Percentiles rank a stretch among this genome's conserved stretches.
Conservation (phyloP, 179 eudicot species). For the Vitellaria paradoxa region DNA sequence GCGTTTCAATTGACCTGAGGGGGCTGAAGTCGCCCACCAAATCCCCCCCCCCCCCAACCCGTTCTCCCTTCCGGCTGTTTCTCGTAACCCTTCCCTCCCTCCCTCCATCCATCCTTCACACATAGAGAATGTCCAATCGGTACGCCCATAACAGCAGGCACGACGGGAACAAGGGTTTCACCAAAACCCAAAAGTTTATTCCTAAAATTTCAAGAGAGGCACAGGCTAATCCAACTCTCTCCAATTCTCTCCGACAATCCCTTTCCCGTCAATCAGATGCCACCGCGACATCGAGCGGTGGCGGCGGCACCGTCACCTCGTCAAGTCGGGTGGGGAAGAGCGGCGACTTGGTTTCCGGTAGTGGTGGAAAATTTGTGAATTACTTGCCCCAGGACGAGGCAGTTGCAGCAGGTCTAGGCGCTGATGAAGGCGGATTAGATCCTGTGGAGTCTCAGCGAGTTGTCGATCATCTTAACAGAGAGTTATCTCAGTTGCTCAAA, state of each 20-base stretch:
- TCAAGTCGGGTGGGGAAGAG: slow-evolving; percentile 22
- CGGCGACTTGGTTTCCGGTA: slow-evolving; percentile 20
- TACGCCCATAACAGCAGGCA: slow-evolving; percentile 10
- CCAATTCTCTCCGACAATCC: slow-evolving; percentile 46
- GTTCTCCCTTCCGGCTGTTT: no score
- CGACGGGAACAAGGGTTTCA: slow-evolving; percentile 18
- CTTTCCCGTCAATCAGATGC: slow-evolving; percentile 20
- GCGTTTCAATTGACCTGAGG: no score
- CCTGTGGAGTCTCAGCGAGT: slow-evolving; percentile 80
- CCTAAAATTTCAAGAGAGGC: slow-evolving; percentile 24
- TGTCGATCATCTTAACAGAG: slow-evolving; percentile 76
- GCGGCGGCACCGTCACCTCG: neutral
- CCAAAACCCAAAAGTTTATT: slow-evolving; percentile 35
- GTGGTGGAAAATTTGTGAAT: slow-evolving; percentile 63
- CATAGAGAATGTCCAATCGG: slow-evolving; percentile 24
- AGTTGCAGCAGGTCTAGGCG: slow-evolving; percentile 79
- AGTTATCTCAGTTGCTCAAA: slow-evolving; percentile 67
- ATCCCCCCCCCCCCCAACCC: no score
- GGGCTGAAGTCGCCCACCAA: no score
- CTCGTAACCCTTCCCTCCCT: no score
- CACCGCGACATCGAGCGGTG: slow-evolving; percentile 7
- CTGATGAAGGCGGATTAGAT: slow-evolving; percentile 75
- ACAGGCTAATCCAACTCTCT: slow-evolving; percentile 31
- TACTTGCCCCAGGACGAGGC: slow-evolving; percentile 97
- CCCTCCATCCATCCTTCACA: no score